Conservation (phyloP, 768 basidiomycete genomes). For the Tricholoma sp. region DNA sequence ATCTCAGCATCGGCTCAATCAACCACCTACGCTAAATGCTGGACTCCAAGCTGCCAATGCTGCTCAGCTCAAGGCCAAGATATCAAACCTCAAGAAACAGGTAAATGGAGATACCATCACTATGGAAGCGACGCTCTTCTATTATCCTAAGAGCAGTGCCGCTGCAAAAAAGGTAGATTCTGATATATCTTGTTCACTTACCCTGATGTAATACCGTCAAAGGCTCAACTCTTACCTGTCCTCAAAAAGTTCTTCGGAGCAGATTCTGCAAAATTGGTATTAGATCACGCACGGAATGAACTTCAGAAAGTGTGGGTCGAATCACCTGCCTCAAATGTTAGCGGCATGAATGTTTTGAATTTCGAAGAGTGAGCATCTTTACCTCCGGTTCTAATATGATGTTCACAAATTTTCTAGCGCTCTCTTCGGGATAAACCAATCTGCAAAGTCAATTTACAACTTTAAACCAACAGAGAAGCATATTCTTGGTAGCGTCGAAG, state of each 20-base stretch:
- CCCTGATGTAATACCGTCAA: neutral
- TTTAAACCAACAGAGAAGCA: conserved; percentile 1
- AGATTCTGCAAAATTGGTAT: neutral
- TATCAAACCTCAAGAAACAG: conserved; percentile 3
- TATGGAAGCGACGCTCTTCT: neutral
- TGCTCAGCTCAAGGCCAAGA: neutral
- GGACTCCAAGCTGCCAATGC: conserved; percentile 3
- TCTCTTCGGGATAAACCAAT: neutral
- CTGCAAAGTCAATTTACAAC: neutral
- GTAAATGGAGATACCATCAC: neutral
- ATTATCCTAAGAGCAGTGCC: neutral
- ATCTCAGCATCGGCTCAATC: conserved; percentile 1
- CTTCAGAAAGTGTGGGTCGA: neutral
- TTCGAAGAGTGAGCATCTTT: conserved; percentile 1
- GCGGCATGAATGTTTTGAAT: neutral
- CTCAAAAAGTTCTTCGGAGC: neutral
- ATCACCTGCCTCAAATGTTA: neutral
- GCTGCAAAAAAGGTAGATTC: too few relatives aligned
- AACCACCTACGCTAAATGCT: neutral
- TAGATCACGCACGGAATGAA: neutral
- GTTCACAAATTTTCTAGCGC: neutral
- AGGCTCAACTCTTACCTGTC: neutral
- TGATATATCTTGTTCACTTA: too few relatives aligned
- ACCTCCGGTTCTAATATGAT: neutral
- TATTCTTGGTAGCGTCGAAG: too few relatives aligned